Conservation (phyloP, 1,284 basidiomycete species). For the Coniferiporia sulphurascens region DNA sequence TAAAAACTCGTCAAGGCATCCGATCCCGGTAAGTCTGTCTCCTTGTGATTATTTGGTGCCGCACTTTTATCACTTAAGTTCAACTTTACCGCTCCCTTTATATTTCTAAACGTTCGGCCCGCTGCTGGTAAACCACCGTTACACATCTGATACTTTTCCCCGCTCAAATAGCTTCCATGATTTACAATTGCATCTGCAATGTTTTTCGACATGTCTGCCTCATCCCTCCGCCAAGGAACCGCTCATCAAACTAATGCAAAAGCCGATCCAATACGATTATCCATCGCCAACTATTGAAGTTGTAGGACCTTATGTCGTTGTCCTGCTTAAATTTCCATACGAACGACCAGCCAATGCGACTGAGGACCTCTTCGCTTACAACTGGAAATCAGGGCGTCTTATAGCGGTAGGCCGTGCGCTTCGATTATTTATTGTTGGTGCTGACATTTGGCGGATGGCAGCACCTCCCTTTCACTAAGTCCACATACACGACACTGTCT, state of each 20-base stretch:
- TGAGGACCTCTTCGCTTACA: conserved; percentile 12
- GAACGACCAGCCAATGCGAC: not conserved
- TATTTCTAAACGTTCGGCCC: too few species aligned
- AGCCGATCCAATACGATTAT: not conserved
- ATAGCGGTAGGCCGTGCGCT: not conserved
- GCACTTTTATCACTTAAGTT: not conserved
- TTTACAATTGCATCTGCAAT: not conserved
- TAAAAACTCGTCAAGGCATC: not conserved
- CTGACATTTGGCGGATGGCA: not conserved
- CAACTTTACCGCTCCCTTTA: not conserved
- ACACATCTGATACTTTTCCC: not conserved
- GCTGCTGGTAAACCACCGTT: not conserved
- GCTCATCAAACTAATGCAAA: not conserved
- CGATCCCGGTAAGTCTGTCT: not conserved
- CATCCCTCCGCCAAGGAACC: conserved; percentile 8
- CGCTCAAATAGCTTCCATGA: not conserved
- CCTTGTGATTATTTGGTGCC: not conserved
- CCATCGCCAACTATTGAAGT: conserved; percentile 8
- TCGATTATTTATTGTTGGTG: not conserved
- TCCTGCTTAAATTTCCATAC: conserved; percentile 4
- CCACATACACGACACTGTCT: not conserved
- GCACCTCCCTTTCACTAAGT: not conserved
- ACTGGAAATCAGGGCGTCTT: conserved; percentile 9
- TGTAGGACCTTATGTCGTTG: not conserved
- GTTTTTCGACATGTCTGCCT: conserved; percentile 1